Evolutionary conservation across 2,329 filamentous ascomycete genomes (phyloP).

Genomic region (Aspergillus novofumigatus): DNA sequence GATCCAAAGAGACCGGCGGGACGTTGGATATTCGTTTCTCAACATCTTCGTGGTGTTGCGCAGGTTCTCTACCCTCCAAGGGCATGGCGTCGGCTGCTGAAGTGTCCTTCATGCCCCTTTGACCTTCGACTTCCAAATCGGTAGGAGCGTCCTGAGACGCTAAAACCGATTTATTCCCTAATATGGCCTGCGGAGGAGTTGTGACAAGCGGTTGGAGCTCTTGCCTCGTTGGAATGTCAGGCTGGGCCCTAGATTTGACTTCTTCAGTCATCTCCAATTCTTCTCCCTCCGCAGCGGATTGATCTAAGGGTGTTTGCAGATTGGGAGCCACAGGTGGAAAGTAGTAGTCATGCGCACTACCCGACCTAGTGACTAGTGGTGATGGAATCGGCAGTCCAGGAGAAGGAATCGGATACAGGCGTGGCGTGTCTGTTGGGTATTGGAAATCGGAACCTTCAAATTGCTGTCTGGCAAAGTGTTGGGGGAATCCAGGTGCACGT

Average conservation of each 20-base stretch:
- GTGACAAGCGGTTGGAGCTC: background rate
- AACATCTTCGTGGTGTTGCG: background rate
- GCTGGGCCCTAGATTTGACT: background rate
- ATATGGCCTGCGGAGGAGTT: background rate
- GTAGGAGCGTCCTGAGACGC: background rate
- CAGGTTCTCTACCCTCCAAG: background rate
- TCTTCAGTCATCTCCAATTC: slow-evolving; percentile 1
- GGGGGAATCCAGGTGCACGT: background rate
- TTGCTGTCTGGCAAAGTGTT: slow-evolving; percentile 1
- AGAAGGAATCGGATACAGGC: slow-evolving; percentile 36
- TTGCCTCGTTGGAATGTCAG: background rate
- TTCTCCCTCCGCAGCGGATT: slow-evolving; percentile 1
- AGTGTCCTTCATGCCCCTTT: background rate
- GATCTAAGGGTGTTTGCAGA: slow-evolving; percentile 7
- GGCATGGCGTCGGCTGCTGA: background rate
- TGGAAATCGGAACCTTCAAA: slow-evolving; percentile 5
- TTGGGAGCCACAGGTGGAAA: slow-evolving; percentile 23
- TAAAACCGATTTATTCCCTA: background rate
- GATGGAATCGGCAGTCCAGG: slow-evolving; percentile 39
- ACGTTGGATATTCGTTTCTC: background rate
- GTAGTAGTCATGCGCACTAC: slow-evolving; percentile 29
- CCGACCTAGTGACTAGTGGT: slow-evolving; percentile 29
- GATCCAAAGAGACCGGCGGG: background rate
- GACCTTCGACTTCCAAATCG: background rate
- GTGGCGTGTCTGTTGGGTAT: slow-evolving; percentile 33